Evolutionary conservation across 2,329 filamentous ascomycete species (phyloP).

Genomic region (Sordariomycetes sp.): DNA sequence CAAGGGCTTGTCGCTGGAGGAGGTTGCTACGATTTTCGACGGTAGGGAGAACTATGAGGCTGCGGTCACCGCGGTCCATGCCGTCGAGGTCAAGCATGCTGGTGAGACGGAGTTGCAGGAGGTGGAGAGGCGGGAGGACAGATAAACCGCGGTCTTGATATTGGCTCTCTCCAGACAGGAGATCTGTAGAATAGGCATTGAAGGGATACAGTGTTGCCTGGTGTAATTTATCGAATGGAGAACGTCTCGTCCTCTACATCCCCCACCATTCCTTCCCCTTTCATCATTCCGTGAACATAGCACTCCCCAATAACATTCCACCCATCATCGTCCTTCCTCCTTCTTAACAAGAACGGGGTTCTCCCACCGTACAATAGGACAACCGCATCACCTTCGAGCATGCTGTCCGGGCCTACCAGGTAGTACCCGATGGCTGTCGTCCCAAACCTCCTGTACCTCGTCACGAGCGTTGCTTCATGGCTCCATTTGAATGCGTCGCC

Average conservation of each 20-base stretch:
- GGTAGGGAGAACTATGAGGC: too few relatives aligned
- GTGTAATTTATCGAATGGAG: slow-evolving; percentile 15
- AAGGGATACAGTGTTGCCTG: too few relatives aligned
- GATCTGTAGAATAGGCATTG: too few relatives aligned
- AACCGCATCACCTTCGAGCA: slow-evolving; percentile 18
- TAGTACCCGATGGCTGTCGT: slow-evolving; percentile 20
- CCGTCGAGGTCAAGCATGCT: too few relatives aligned
- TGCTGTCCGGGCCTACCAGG: slow-evolving; percentile 20
- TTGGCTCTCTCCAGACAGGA: too few relatives aligned
- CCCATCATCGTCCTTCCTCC: slow-evolving; percentile 3
- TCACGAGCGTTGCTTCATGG: slow-evolving; percentile 22
- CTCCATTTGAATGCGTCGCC: slow-evolving; percentile 24
- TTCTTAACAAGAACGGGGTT: slow-evolving; percentile 20
- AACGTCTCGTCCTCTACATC: slow-evolving; percentile 17
- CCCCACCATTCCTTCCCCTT: slow-evolving; percentile 18
- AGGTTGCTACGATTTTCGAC: too few relatives aligned
- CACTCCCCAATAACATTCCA: slow-evolving; percentile 24
- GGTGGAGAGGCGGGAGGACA: too few relatives aligned
- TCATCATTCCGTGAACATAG: slow-evolving; percentile 26
- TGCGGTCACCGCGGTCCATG: too few relatives aligned
- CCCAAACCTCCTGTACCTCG: slow-evolving; percentile 21
- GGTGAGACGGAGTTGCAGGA: too few relatives aligned
- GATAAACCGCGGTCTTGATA: too few relatives aligned
- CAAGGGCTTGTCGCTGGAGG: slow-evolving; percentile 35
- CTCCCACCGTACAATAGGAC: slow-evolving; percentile 21